Conservation (phyloP, 306 rosid genomes). For the Mimosa bimucronata region DNA sequence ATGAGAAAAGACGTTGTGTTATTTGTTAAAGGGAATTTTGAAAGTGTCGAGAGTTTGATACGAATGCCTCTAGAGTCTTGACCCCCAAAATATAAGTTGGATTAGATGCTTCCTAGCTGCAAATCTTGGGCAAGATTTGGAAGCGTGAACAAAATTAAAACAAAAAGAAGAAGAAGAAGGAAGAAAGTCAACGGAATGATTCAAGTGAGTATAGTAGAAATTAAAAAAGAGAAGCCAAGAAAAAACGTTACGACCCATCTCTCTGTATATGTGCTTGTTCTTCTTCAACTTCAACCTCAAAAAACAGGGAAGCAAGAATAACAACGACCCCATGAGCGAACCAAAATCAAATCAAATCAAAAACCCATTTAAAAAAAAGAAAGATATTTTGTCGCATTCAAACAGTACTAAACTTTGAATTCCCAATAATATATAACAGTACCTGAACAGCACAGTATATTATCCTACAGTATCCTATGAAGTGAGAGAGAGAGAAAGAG, state of each 20-base stretch:
- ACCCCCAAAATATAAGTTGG: too few relatives aligned
- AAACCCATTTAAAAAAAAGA: background rate
- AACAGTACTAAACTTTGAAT: background rate
- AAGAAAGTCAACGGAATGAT: slow-evolving; percentile 19
- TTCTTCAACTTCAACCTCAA: background rate
- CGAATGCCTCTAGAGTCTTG: background rate
- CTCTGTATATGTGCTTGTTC: background rate
- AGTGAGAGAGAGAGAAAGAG: background rate
- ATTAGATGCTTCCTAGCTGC: background rate
- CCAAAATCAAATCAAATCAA: background rate
- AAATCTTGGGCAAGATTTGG: background rate
- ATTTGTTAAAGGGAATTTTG: background rate
- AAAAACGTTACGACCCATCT: slow-evolving; percentile 8
- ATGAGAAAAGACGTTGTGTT: background rate
- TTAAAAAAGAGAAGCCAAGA: background rate
- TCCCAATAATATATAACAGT: background rate
- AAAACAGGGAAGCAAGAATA: background rate
- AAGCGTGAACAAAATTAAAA: background rate
- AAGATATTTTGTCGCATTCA: background rate
- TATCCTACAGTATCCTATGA: slow-evolving; percentile 3
- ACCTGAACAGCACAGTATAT: slow-evolving; percentile 28
- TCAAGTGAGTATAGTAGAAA: background rate
- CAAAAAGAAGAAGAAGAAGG: too few relatives aligned
- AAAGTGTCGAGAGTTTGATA: too few relatives aligned
- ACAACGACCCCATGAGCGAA: background rate